phyloP scores from a whole-genome alignment of 1,284 basidiomycete species.

The Trichosporon ovoides region DNA sequence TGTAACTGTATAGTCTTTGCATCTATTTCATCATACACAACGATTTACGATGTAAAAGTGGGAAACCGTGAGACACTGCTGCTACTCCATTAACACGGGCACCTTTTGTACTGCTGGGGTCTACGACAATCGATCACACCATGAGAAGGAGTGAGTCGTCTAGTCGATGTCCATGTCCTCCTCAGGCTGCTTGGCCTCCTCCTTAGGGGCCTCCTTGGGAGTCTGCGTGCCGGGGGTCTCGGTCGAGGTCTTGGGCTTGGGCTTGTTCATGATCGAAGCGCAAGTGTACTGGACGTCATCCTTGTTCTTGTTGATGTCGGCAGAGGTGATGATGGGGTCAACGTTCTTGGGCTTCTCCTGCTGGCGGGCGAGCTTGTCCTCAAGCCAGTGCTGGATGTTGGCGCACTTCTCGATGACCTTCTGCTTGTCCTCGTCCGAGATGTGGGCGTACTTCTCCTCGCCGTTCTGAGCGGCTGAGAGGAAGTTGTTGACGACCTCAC shows the following conservation, averaged over 20 bases:
- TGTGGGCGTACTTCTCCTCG: slow-evolving; percentile 81
- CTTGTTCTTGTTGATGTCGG: slow-evolving; percentile 76
- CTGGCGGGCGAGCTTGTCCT: slow-evolving; percentile 80
- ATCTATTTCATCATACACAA: slow-evolving; percentile 7
- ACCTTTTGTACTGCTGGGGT: background rate
- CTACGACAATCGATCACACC: background rate
- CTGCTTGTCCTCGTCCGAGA: slow-evolving; percentile 79
- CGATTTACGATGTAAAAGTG: slow-evolving; percentile 5
- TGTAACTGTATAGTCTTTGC: background rate
- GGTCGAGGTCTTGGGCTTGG: slow-evolving; percentile 72
- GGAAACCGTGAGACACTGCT: slow-evolving; percentile 3
- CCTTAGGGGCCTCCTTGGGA: slow-evolving; percentile 57
- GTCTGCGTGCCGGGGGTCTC: slow-evolving; percentile 54
- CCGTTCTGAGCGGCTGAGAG: slow-evolving; percentile 68
- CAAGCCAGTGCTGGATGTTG: slow-evolving; percentile 84
- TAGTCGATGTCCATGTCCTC: slow-evolving; percentile 47
- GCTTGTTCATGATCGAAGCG: slow-evolving; percentile 74
- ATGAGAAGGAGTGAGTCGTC: slow-evolving; percentile 11
- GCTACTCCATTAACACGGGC: slow-evolving; percentile 4
- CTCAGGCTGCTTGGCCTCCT: slow-evolving; percentile 60
- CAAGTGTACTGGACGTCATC: slow-evolving; percentile 83
- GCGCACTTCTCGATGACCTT: slow-evolving; percentile 59
- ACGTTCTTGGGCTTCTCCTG: slow-evolving; percentile 78
- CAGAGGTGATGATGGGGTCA: slow-evolving; percentile 71
- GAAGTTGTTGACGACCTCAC: slow-evolving; percentile 79